Base-by-base conservation (phyloP, 768 basidiomycete species). In the Termitomyces bulborhizus region DNA sequence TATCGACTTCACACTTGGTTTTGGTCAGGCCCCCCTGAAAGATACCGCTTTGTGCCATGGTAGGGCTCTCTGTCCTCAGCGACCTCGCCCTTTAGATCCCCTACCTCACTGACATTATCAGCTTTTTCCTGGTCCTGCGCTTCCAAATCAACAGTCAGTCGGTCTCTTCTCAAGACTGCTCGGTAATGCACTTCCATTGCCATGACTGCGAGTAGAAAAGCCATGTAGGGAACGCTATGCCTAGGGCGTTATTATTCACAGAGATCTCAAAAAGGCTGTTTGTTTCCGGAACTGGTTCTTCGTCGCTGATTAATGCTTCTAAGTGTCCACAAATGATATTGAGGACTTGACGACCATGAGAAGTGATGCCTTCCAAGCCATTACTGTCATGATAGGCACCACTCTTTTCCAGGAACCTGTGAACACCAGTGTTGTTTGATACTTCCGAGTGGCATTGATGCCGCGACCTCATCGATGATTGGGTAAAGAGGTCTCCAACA, bases 111-210 rank as follows among this genome's bases (percentile, higher is more conserved):
- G 31, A 32, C 31, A 32, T 2, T 9, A 8, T 31, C 29, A 8
- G 29, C 29, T 8, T 7, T 31, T 1, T 6, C 6, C 29, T 6
- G 29, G 29, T 31, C 29, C 1, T 31, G 29, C 1, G 29, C 93
- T 1, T 90, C 93, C 7, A 84, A 86, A 64, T 97, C 93, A 1
- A 82, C 88, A 48, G 96, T 96, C 16, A 99, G 71, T 88, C 84
- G 59, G 98, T 98, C 67, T 32, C 8, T 2, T 32, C 8, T 32
- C 31, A 32, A 32, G 51, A 79, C 86, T 54, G 87, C 88, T 5
- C 88, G 92, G 66, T 84, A 86, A 61, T 96, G 92, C 27, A 94
- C 93, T 0, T 96, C 98, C 69, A 84, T 97, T 49, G 92, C 93
- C 52, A 89, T 99, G 81, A 82, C 94, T 58, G 95, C 96, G 65